Evolutionary conservation across 2,329 filamentous ascomycete species (phyloP).

Genomic region (Graphilbum sp.): DNA sequence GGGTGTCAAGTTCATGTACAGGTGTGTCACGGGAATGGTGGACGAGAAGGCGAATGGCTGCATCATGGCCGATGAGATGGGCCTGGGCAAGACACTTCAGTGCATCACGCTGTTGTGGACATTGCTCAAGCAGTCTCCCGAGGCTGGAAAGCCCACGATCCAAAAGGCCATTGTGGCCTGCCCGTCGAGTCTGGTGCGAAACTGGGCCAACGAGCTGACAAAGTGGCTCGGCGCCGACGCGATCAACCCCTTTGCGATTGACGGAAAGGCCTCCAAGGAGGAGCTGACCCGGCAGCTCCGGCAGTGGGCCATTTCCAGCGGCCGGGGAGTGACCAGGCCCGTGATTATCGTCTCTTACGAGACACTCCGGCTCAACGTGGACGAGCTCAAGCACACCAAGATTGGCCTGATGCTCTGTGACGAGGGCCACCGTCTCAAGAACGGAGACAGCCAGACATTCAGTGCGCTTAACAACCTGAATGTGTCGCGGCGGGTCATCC

Average conservation of each 20-base stretch:
- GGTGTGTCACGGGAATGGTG: conserved; percentile 86
- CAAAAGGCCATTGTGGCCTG: conserved; percentile 96
- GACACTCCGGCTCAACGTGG: conserved; percentile 77
- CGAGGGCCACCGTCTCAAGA: conserved; percentile 92
- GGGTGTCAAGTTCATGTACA: conserved; percentile 94
- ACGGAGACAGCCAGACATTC: conserved; percentile 91
- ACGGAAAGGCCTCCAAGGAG: conserved; percentile 90
- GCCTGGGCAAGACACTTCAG: conserved; percentile 89
- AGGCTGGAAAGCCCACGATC: conserved; percentile 85
- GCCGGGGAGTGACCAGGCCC: conserved; percentile 76
- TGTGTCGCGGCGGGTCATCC: conserved; percentile 78
- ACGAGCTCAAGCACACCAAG: conserved; percentile 74
- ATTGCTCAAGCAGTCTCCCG: conserved; percentile 82
- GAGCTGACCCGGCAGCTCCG: conserved; percentile 79
- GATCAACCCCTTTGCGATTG: conserved; percentile 84
- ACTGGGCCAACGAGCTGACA: conserved; percentile 92
- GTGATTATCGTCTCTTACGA: conserved; percentile 98
- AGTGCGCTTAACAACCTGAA: conserved; percentile 79
- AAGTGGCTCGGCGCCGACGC: conserved; percentile 95
- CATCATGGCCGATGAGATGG: conserved; percentile 99
- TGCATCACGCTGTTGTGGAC: conserved; percentile 98
- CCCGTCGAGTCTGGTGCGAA: conserved; percentile 87
- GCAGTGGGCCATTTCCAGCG: conserved; percentile 86
- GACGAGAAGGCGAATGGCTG: conserved; percentile 89
- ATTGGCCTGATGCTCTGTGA: conserved; percentile 92